These are phyloP conservation scores for Chrysanthemum makinoi DNA, from an alignment of 129 eudicot genomes.

Conservation along the genomic window DNA sequence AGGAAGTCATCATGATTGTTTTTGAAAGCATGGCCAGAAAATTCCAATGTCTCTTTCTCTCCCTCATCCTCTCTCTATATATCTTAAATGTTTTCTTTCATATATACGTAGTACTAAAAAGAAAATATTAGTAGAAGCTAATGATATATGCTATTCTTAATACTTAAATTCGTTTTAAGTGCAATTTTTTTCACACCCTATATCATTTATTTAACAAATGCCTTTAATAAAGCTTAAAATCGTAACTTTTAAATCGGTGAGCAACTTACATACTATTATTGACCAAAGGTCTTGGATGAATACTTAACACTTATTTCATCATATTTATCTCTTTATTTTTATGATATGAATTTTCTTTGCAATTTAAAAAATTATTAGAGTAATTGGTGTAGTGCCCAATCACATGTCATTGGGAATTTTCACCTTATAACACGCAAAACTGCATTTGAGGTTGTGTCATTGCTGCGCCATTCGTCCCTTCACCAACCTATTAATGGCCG, in stretches of 20 bases:
- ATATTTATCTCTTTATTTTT: neutral
- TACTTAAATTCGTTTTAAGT: neutral
- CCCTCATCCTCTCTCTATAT: neutral
- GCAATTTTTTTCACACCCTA: no score
- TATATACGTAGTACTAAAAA: neutral
- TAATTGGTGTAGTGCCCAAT: no score
- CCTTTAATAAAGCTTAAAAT: neutral
- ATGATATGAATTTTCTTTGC: no score
- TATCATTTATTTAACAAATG: neutral
- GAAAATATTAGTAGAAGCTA: slow-evolving; percentile 9
- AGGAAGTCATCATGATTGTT: slow-evolving; percentile 34
- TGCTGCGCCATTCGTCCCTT: no score
- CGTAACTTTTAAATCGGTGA: no score
- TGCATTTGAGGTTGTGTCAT: no score
- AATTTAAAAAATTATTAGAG: no score
- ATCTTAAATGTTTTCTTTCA: neutral
- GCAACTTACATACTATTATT: no score
- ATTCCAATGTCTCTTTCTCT: slow-evolving; percentile 20
- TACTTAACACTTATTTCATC: neutral
- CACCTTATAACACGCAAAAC: no score
- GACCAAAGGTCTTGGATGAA: no score
- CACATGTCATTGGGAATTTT: no score
- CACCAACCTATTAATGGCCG: no score
- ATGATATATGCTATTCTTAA: slow-evolving; percentile 19
- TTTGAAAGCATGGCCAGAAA: slow-evolving; percentile 32